phyloP scores from a whole-genome alignment of 1,139 yeast genomes.

The Hyphopichia fennica region DNA sequence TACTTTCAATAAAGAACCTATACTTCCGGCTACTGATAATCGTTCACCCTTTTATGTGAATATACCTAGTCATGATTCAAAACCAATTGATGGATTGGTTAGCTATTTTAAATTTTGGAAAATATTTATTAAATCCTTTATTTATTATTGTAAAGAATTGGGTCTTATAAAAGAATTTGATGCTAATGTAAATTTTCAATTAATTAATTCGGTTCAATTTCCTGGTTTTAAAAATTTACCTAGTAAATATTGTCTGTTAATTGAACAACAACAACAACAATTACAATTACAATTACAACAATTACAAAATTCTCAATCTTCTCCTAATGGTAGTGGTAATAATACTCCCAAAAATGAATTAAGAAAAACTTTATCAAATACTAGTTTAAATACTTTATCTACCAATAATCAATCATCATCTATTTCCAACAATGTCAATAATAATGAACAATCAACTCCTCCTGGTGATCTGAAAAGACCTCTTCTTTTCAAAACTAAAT shows the following conservation, averaged over 20 bases:
- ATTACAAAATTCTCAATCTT: not conserved
- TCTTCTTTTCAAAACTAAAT: slow-evolving; percentile 32
- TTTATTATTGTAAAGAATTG: slow-evolving; percentile 61
- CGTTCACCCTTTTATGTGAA: slow-evolving; percentile 42
- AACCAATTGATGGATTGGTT: slow-evolving; percentile 51
- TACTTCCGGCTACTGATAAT: slow-evolving; percentile 36
- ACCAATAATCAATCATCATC: not conserved
- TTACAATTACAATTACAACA: slow-evolving; percentile 7
- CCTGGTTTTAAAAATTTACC: slow-evolving; percentile 47
- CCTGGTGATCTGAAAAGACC: slow-evolving; percentile 23
- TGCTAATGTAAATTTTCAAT: slow-evolving; percentile 61
- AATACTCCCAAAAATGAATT: slow-evolving; percentile 25
- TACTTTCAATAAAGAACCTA: slow-evolving; percentile 28
- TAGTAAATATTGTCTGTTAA: slow-evolving; percentile 8
- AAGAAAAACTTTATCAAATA: slow-evolving; percentile 20
- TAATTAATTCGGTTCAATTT: slow-evolving; percentile 61
- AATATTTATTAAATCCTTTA: slow-evolving; percentile 61
- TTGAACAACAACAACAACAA: slow-evolving; percentile 3
- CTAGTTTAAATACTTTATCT: slow-evolving; percentile 10
- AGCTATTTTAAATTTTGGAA: slow-evolving; percentile 71
- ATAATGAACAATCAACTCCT: slow-evolving; percentile 4
- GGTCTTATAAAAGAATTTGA: slow-evolving; percentile 68
- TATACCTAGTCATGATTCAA: slow-evolving; percentile 39
- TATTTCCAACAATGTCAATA: not conserved
- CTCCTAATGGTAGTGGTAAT: slow-evolving; percentile 21